Evolutionary conservation across 2,329 filamentous ascomycete species (phyloP), one percentile per base, ranked within the genome.

Genomic region (Ophiocordyceps robertsii): DNA sequence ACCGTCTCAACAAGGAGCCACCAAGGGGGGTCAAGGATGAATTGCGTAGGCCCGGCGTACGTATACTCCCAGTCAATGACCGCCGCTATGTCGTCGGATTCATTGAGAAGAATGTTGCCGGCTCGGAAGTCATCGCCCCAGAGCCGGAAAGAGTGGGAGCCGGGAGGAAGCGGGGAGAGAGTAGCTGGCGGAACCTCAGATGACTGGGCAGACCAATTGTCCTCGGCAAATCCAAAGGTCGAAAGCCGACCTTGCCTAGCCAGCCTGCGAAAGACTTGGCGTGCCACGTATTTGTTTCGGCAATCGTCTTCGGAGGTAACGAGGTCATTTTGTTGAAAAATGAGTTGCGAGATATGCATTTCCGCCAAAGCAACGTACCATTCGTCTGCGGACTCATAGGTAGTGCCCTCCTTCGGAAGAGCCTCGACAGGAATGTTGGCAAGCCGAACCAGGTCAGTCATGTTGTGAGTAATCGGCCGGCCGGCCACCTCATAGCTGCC

Each of bases 31-130:
- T 61, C 57, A 17, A 57, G 47, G 2, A 38, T 32, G 24, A 65
- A 65, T 27, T 65, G 55, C 14, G 54, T 46, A 0, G 62, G 60
- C 0, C 45, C 62, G 5, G 39, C 51, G 39, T 66, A 64, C 0
- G 59, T 41, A 36, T 56, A 63, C 46, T 69, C 65, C 61, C 62
- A 67, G 43, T 67, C 63, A 5, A 69, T 60, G 0, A 59, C 44
- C 0, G 50, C 55, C 6, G 50, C 44, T 6, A 60, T 45, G 0
- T 11, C 4, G 12, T n/a, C 31, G 12, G 4, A 5, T 5, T 32
- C 31, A 32, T n/a, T 10, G 31, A 32, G 5, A 10, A 32, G 12
- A n/a, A 32, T 32, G 11, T 32, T 32, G 31, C 5, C 31, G 5
- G 31, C 5, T 11, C 31, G 4, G 9, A 32, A 32, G 11, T 32